phyloP scores from a whole-genome alignment of 2,329 filamentous ascomycete genomes.

The Ophiocordyceps polyrhachis-furcata region DNA sequence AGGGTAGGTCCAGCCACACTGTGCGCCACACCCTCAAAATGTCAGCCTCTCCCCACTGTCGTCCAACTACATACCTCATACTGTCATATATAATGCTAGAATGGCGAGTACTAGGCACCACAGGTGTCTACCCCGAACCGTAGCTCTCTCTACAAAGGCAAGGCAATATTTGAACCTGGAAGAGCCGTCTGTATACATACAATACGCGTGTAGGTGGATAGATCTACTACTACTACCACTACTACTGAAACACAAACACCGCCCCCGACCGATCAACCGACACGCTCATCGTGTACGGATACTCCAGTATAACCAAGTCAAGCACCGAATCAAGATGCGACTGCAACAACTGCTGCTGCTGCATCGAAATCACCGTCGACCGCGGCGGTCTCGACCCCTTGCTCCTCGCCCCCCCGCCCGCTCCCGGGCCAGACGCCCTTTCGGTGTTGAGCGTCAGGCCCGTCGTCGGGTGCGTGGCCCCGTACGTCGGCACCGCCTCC shows the following conservation, averaged over 20 bases:
- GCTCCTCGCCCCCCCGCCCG: conserved; percentile 9
- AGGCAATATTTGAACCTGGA: too few species aligned
- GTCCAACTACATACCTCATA: neutral
- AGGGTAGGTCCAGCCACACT: neutral
- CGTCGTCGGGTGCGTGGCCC: conserved; percentile 40
- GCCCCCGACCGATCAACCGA: conserved; percentile 79
- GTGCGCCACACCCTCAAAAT: neutral
- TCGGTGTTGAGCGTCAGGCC: conserved; percentile 50
- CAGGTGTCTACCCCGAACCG: too few species aligned
- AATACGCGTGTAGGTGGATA: too few species aligned
- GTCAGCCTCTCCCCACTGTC: neutral
- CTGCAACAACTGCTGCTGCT: conserved; percentile 72
- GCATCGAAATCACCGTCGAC: conserved; percentile 68
- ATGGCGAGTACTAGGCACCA: too few species aligned
- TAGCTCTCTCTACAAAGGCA: too few species aligned
- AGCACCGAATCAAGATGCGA: conserved; percentile 76
- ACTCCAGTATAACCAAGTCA: conserved; percentile 75
- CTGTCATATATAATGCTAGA: too few species aligned
- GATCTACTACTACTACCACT: too few species aligned
- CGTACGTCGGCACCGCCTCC: conserved; percentile 56
- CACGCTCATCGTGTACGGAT: conserved; percentile 82
- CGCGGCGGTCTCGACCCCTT: conserved; percentile 35
- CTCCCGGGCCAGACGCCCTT: conserved; percentile 24
- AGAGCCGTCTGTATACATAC: too few species aligned
- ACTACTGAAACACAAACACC: conserved; percentile 58